Evolutionary conservation across 768 basidiomycete species (phyloP).

Genomic region (Kwoniella pini): DNA sequence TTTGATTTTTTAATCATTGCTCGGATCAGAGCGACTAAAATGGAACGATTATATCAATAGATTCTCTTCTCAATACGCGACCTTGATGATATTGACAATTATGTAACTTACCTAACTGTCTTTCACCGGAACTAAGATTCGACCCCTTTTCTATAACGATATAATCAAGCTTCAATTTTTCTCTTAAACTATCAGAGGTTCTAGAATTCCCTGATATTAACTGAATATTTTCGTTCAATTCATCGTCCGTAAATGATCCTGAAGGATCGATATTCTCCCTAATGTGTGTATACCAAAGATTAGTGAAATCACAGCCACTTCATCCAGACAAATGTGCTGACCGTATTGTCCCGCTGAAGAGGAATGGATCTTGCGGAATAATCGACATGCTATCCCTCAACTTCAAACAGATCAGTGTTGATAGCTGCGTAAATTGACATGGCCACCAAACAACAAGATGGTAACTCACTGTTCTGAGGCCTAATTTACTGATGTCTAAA

Average conservation of each 20-base stretch:
- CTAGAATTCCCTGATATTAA: slow-evolving; percentile 58
- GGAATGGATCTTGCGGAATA: slow-evolving; percentile 69
- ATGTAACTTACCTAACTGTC: slow-evolving; percentile 58
- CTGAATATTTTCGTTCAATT: slow-evolving; percentile 65
- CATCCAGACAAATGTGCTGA: too few relatives aligned
- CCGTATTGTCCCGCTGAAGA: slow-evolving; percentile 56
- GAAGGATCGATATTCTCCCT: slow-evolving; percentile 63
- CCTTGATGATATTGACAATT: too few relatives aligned
- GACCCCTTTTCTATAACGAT: slow-evolving; percentile 67
- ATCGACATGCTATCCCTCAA: slow-evolving; percentile 64
- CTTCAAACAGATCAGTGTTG: too few relatives aligned
- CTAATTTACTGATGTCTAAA: slow-evolving; percentile 58
- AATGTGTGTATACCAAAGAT: neutral
- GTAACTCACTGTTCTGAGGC: slow-evolving; percentile 58
- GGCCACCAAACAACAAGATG: too few relatives aligned
- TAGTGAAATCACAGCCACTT: too few relatives aligned
- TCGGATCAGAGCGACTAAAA: slow-evolving; percentile 61
- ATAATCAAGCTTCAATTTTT: slow-evolving; percentile 68
- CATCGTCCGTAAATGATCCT: slow-evolving; percentile 61
- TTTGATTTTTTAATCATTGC: slow-evolving; percentile 65
- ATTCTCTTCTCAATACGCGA: too few relatives aligned
- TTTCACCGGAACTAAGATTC: slow-evolving; percentile 68
- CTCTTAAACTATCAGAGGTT: slow-evolving; percentile 57
- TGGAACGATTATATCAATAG: too few relatives aligned
- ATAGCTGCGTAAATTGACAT: too few relatives aligned